A percentile compares a stretch with the other conserved stretches of the same genome.
Conservation (phyloP, 2,329 filamentous ascomycete species). For the Trichophyton verrucosum region DNA sequence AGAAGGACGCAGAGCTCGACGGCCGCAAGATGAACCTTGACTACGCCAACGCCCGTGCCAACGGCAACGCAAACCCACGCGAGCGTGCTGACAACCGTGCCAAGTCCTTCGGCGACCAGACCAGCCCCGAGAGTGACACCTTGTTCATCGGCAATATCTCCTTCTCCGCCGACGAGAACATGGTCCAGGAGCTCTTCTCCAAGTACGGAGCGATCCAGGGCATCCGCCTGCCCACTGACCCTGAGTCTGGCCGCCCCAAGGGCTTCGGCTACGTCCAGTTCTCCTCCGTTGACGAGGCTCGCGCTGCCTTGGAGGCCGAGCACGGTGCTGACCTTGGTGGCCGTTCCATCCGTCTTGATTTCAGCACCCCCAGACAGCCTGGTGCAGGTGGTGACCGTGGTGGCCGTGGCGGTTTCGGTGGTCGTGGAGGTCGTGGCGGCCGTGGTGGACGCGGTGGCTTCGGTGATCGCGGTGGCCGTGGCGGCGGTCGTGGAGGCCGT, state of each 20-base stretch:
- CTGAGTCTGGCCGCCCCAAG: slow-evolving; percentile 72
- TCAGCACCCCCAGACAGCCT: slow-evolving; percentile 53
- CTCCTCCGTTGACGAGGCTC: slow-evolving; percentile 68
- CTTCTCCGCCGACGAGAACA: slow-evolving; percentile 69
- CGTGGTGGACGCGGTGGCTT: slow-evolving; percentile 43
- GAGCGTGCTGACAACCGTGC: slow-evolving; percentile 46
- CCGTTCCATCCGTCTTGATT: slow-evolving; percentile 73
- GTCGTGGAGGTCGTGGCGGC: slow-evolving; percentile 40
- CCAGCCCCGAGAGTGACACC: slow-evolving; percentile 70
- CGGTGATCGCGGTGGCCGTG: slow-evolving; percentile 28
- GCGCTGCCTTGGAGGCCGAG: slow-evolving; percentile 56
- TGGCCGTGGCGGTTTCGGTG: slow-evolving; percentile 36
- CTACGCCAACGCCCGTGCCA: slow-evolving; percentile 56
- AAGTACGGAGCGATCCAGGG: slow-evolving; percentile 59
- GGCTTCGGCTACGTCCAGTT: slow-evolving; percentile 89
- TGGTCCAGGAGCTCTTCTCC: slow-evolving; percentile 60
- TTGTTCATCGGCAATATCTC: slow-evolving; percentile 86
- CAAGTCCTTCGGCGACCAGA: slow-evolving; percentile 57
- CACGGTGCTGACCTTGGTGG: slow-evolving; percentile 60
- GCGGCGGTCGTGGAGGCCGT: slow-evolving; percentile 40
- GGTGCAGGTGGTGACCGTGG: slow-evolving; percentile 37
- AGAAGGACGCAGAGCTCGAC: slow-evolving; percentile 63
- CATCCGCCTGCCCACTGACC: slow-evolving; percentile 79
- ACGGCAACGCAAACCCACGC: slow-evolving; percentile 44
- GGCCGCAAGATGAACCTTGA: slow-evolving; percentile 66